Evolutionary conservation across 305 asterid genomes (phyloP).

Genomic region (Fraxinus xanthoxyloides): DNA sequence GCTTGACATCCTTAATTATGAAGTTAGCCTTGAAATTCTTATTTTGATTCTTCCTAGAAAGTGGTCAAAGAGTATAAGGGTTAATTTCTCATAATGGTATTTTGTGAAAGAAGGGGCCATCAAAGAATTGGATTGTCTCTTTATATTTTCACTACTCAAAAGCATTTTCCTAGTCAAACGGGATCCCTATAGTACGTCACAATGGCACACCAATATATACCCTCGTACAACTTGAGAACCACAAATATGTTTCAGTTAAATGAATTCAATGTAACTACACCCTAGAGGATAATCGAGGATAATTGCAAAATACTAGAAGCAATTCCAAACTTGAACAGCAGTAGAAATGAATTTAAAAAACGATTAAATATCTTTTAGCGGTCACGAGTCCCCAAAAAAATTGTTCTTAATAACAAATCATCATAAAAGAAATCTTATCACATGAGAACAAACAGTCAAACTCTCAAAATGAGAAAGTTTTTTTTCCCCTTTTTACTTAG

Average conservation of each 20-base stretch:
- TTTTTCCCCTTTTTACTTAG: neutral
- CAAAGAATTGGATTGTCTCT: neutral
- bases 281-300: neutral
- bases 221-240: neutral
- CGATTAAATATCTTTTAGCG: neutral
- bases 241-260: neutral
- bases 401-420: neutral
- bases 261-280: neutral
- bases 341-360: neutral
- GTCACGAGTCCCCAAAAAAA: too few species aligned
- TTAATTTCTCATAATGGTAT: neutral
- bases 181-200: neutral
- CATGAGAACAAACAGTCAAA: neutral
- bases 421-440: neutral
- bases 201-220: neutral
- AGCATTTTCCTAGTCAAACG: neutral
- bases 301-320: neutral
- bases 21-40: neutral
- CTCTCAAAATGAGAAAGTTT: too few species aligned
- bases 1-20: neutral
- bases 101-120: neutral
- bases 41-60: neutral
- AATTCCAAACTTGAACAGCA: neutral
- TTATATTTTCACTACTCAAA: neutral
- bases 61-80: neutral